These are phyloP conservation scores for Drechslera avenae DNA, from an alignment of 2,329 filamentous ascomycete genomes.

Conservation along the genomic window DNA sequence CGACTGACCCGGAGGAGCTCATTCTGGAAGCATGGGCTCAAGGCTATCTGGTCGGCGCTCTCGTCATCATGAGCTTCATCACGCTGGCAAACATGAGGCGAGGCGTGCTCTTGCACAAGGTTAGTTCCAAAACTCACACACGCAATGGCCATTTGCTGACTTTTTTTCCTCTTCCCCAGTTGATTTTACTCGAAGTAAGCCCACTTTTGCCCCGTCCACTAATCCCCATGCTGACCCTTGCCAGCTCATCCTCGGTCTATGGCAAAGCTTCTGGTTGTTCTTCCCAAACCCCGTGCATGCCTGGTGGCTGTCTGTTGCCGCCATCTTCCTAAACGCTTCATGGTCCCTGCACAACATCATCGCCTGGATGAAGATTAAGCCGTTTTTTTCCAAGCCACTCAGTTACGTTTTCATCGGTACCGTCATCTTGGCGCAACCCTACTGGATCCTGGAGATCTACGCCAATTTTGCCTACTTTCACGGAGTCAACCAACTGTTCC, in stretches of 20 bases:
- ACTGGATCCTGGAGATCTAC: constrained; percentile 69
- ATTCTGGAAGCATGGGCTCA: constrained; percentile 50
- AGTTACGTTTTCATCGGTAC: constrained; percentile 64
- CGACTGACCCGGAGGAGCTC: constrained; percentile 40
- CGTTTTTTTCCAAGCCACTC: constrained; percentile 59
- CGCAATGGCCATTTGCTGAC: constrained; percentile 20
- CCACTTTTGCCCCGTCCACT: not conserved
- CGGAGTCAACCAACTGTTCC: constrained; percentile 59
- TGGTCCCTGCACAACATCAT: constrained; percentile 70
- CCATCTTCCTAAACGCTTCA: constrained; percentile 65
- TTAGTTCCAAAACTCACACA: constrained; percentile 18
- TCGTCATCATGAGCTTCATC: constrained; percentile 56
- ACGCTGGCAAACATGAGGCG: constrained; percentile 57
- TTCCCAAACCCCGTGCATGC: constrained; percentile 61
- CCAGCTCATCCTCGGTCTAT: constrained; percentile 61
- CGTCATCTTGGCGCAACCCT: constrained; percentile 64
- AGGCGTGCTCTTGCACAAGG: constrained; percentile 55
- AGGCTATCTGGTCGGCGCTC: constrained; percentile 49
- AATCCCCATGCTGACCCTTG: constrained; percentile 6
- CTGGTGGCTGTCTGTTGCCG: constrained; percentile 67
- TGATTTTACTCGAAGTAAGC: constrained; percentile 53
- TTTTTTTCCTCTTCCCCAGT: constrained; percentile 22
- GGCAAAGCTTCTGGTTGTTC: constrained; percentile 66
- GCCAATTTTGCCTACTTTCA: constrained; percentile 70
- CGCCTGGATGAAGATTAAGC: constrained; percentile 69